Base-by-base conservation (phyloP, 352 stramenopile genomes). In the Pythium vanterpoolii region DNA sequence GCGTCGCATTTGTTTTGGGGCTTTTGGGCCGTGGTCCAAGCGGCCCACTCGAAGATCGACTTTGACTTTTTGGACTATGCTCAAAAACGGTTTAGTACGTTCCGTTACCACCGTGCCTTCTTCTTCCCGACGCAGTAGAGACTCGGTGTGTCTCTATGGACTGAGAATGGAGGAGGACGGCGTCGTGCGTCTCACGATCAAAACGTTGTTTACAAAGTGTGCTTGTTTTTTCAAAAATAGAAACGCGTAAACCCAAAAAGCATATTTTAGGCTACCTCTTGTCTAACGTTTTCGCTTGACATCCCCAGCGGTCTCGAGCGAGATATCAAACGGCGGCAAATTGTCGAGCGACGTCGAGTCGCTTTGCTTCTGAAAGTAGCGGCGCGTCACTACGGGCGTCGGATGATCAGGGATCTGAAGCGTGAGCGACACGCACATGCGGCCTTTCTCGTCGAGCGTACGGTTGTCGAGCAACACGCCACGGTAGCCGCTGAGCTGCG, bases 1-100 rank as follows among this genome's bases (percentile, higher is more conserved):
- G 84, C 89, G 13, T 93, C 87, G 58, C 90, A 98, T 66, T 53
- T 98, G 14, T 98, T 97, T 60, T 98, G 93, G 93, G 91, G 89
- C 55, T 88, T 95, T 43, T 98, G 93, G 93, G 85, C 92, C n/a
- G 60, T 98, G 38, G 87, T 98, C 24, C 93, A 98, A 76, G 81
- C 86, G 4, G 79, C 73, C 9, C 82, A 95, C 68, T 96, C 87
- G 47, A 91, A 86, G 73, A 96, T 96, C 62, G 87, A 96, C 71
- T 96, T 96, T 67, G 82, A 96, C 71, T 96, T 96, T 62, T 50
- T 94, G 49, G 78, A 89, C 60, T 96, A 96, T 63, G 87, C 85
- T 27, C 67, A 68, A 14, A 90, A 92, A 65, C 85, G 87, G 42
- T 92, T 96, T 55, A 74, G 61, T 6, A 84, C 81, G n/a, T 95